A percentile compares a stretch with the other conserved stretches of the same genome.
Evolutionary conservation across 306 rosid genomes (phyloP).

Genomic region (Boehmeria nivea): DNA sequence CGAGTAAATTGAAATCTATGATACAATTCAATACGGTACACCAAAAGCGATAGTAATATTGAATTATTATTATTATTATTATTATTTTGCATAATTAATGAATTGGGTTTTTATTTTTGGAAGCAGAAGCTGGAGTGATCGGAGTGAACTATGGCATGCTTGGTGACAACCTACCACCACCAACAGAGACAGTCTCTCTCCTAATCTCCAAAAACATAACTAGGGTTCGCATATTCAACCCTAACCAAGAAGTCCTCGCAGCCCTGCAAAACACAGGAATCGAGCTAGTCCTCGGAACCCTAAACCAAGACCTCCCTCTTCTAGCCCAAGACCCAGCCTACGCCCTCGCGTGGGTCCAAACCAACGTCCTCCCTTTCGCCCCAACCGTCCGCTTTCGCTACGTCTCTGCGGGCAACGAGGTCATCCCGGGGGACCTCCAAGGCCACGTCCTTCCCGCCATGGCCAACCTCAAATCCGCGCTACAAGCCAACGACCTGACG

Average conservation of each 20-base stretch:
- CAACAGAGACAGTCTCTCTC: background rate
- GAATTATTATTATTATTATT: too few relatives aligned
- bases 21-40: too few relatives aligned
- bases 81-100: too few relatives aligned
- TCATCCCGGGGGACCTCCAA: constrained; percentile 11
- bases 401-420: constrained; percentile 18
- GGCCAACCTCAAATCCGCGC: constrained; percentile 1
- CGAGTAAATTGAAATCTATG: too few relatives aligned
- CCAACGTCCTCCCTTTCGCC: constrained; percentile 2
- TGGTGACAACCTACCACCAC: constrained; percentile 15
- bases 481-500: background rate
- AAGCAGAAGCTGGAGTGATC: constrained; percentile 5
- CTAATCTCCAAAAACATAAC: background rate
- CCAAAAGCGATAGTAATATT: too few relatives aligned
- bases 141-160: constrained; percentile 19
- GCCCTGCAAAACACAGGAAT: constrained; percentile 8
- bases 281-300: constrained; percentile 12
- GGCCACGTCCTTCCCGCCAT: constrained; percentile 3
- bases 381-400: background rate
- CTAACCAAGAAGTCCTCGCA: constrained; percentile 2
- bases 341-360: constrained; percentile 2
- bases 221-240: background rate
- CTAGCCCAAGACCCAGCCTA: background rate
- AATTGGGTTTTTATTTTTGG: background rate
- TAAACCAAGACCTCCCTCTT: constrained; percentile 10